These are phyloP conservation scores for Aspergillus intermedius DNA, from an alignment of 2,329 filamentous ascomycete genomes.

Conservation along the genomic window DNA sequence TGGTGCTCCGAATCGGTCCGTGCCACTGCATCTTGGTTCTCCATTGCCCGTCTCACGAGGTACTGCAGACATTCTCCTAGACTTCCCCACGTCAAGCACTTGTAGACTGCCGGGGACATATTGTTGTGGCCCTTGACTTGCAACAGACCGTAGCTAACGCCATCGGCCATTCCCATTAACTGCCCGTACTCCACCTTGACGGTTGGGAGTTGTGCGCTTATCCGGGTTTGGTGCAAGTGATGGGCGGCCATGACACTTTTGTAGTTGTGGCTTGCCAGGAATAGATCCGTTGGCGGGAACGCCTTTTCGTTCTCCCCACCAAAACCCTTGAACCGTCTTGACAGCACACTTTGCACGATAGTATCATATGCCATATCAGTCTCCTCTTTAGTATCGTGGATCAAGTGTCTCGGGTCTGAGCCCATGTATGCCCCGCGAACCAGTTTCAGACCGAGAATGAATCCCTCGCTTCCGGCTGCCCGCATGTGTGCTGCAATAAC, in stretches of 20 bases:
- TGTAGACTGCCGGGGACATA: constrained; percentile 40
- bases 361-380: constrained; percentile 68
- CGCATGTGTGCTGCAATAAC: constrained; percentile 56
- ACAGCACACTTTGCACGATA: constrained; percentile 61
- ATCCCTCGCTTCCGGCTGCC: constrained; percentile 52
- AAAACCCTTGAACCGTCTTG: constrained; percentile 33
- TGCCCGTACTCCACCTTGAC: constrained; percentile 51
- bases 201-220: constrained; percentile 31
- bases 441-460: constrained; percentile 66
- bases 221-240: constrained; percentile 43
- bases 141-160: constrained; percentile 51
- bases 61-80: constrained; percentile 74
- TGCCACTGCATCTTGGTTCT: constrained; percentile 54
- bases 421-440: constrained; percentile 69
- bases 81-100: constrained; percentile 52
- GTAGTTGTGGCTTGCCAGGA: constrained; percentile 79
- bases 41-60: constrained; percentile 51
- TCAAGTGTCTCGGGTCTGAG: constrained; percentile 62
- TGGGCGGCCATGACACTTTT: constrained; percentile 57
- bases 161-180: constrained; percentile 56
- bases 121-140: constrained; percentile 31
- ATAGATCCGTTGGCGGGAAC: constrained; percentile 57
- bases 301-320: constrained; percentile 8
- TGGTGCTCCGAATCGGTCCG: constrained; percentile 42
- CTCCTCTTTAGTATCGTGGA: constrained; percentile 64